Percentiles rank a stretch among this genome's conserved stretches.
These are phyloP conservation scores for Phialophora chinensis DNA, from an alignment of 2,329 filamentous ascomycete genomes.

Conservation along the genomic window DNA sequence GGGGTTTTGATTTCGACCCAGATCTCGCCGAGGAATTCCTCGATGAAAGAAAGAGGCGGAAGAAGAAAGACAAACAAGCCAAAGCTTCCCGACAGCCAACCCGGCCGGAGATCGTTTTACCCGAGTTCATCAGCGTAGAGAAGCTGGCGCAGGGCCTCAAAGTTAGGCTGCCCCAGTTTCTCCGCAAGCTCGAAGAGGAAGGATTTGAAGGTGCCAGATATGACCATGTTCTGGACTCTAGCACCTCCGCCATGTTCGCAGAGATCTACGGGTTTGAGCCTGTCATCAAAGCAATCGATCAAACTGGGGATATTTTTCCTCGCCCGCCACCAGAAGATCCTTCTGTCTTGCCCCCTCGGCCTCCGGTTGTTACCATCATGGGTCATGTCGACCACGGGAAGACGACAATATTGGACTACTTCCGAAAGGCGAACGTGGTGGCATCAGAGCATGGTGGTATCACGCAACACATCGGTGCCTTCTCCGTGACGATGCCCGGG, in stretches of 20 bases:
- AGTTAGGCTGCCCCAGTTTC: conserved; percentile 72
- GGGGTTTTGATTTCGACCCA: conserved; percentile 38
- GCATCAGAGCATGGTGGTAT: conserved; percentile 94
- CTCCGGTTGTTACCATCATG: conserved; percentile 98
- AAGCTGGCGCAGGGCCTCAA: conserved; percentile 78
- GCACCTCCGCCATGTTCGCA: conserved; percentile 87
- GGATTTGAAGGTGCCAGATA: conserved; percentile 85
- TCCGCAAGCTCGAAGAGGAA: conserved; percentile 77
- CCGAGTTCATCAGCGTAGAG: conserved; percentile 88
- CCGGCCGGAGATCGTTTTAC: conserved; percentile 73
- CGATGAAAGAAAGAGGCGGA: conserved; percentile 50
- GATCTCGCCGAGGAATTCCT: conserved; percentile 47
- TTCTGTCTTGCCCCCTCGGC: conserved; percentile 71
- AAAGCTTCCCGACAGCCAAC: conserved; percentile 49
- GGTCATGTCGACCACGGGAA: conserved; percentile 98
- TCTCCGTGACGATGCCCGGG: conserved; percentile 80
- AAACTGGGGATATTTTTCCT: conserved; percentile 72
- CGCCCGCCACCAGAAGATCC: conserved; percentile 72
- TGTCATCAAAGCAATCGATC: conserved; percentile 68
- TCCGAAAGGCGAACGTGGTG: conserved; percentile 90
- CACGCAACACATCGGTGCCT: conserved; percentile 97
- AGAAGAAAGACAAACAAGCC: conserved; percentile 12
- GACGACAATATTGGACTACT: conserved; percentile 91
- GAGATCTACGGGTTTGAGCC: conserved; percentile 93
- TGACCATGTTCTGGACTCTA: conserved; percentile 86